Evolutionary conservation across 306 rosid species (phyloP).

Genomic region (Nissolia schottii): DNA sequence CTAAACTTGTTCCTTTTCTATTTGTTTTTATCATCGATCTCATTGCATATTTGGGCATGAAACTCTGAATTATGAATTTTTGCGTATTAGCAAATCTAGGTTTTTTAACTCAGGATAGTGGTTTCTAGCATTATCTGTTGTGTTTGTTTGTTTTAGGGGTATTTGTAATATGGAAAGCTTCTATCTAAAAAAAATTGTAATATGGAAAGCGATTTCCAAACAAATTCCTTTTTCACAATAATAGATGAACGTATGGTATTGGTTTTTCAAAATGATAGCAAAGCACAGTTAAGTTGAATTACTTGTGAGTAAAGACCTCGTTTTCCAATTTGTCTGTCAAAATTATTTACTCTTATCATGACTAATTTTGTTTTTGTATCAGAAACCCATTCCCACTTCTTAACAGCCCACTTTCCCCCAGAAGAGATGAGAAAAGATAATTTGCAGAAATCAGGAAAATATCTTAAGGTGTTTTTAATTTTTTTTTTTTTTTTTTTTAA

Average conservation of each 20-base stretch:
- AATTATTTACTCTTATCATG: not conserved
- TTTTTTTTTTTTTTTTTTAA: too few relatives aligned
- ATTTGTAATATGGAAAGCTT: not conserved
- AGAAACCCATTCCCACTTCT: not conserved
- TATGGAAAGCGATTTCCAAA: not conserved
- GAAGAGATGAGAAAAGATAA: not conserved
- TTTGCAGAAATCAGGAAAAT: not conserved
- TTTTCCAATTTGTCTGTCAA: not conserved
- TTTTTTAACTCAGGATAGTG: not conserved
- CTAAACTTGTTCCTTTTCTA: not conserved
- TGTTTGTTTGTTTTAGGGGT: not conserved
- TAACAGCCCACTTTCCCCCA: not conserved
- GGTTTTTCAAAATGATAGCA: not conserved
- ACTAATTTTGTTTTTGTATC: not conserved
- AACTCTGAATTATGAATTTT: not conserved
- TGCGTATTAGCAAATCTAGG: not conserved
- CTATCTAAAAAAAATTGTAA: too few relatives aligned
- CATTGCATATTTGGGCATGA: conserved; percentile 1
- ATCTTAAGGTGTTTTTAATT: too few relatives aligned
- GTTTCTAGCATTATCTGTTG: not conserved
- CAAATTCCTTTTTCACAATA: not conserved
- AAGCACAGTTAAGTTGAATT: not conserved
- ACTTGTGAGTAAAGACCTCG: not conserved
- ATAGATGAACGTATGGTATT: not conserved
- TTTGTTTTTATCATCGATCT: not conserved